Percentiles rank a stretch among this genome's conserved stretches.
Conservation (phyloP, 108 stramenopile species). For the Seminavis robusta region DNA sequence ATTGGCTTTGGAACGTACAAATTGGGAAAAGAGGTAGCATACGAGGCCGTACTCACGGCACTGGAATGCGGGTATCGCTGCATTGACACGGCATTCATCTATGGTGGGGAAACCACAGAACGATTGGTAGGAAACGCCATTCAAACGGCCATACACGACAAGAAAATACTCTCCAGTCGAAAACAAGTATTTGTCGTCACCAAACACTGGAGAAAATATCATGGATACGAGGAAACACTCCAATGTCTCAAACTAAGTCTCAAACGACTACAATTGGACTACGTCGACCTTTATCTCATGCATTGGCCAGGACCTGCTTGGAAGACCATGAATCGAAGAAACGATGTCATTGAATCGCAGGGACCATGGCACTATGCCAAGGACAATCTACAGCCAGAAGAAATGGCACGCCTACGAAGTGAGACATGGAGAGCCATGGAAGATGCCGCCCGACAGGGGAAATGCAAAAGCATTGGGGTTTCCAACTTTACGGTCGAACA, state of each 20-base stretch:
- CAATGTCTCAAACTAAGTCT: conserved; percentile 63
- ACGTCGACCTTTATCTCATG: conserved; percentile 69
- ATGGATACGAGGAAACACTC: conserved; percentile 60
- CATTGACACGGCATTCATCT: conserved; percentile 82
- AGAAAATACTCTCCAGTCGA: conserved; percentile 27
- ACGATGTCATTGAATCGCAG: conserved; percentile 24
- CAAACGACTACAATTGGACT: conserved; percentile 47
- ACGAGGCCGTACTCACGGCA: conserved; percentile 41
- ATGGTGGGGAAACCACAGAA: conserved; percentile 76
- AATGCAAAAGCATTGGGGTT: conserved; percentile 70
- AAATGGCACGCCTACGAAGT: conserved; percentile 43
- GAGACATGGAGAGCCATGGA: conserved; percentile 91
- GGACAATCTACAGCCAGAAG: conserved; percentile 23
- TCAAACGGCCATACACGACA: conserved; percentile 39
- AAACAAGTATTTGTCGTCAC: conserved; percentile 64
- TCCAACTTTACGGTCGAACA: conserved; percentile 69
- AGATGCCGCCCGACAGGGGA: conserved; percentile 51
- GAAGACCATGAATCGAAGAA: conserved; percentile 35
- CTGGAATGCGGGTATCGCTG: conserved; percentile 49
- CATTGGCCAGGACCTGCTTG: conserved; percentile 77
- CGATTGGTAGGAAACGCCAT: conserved; percentile 59
- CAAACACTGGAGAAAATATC: conserved; percentile 83
- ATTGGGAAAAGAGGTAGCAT: conserved; percentile 43
- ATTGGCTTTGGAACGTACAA: conserved; percentile 77
- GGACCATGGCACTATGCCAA: conserved; percentile 49